Evolutionary conservation across 768 basidiomycete genomes (phyloP).

Genomic region (Rhizopogon vinicolor): DNA sequence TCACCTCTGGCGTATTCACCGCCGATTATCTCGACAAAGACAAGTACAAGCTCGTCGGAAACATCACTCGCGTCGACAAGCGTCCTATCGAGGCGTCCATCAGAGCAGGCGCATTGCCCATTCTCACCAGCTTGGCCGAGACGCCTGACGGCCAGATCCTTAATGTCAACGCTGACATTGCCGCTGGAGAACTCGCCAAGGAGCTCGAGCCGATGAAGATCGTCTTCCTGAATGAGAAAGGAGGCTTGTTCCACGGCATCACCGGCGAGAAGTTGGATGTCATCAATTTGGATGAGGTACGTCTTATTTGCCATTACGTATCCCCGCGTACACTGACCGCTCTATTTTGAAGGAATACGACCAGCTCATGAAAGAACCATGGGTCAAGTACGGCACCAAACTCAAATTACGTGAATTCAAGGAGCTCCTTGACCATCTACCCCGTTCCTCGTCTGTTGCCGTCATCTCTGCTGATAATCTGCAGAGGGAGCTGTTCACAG

Average conservation of each 20-base stretch:
- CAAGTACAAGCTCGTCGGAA: slow-evolving; percentile 95
- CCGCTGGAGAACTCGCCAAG: slow-evolving; percentile 96
- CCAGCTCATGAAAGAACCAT: slow-evolving; percentile 92
- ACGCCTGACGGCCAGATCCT: slow-evolving; percentile 95
- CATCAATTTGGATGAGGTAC: slow-evolving; percentile 95
- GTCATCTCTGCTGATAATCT: slow-evolving; percentile 91
- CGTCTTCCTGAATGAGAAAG: slow-evolving; percentile 97
- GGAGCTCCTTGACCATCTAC: slow-evolving; percentile 95
- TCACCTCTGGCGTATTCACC: slow-evolving; percentile 96
- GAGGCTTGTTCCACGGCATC: slow-evolving; percentile 95
- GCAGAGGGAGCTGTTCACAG: slow-evolving; percentile 98
- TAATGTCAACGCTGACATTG: slow-evolving; percentile 98
- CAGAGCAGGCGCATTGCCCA: slow-evolving; percentile 92
- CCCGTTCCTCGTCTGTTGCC: slow-evolving; percentile 96
- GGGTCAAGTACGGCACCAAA: slow-evolving; percentile 99
- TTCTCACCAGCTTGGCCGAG: slow-evolving; percentile 93
- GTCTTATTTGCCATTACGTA: slow-evolving; percentile 3
- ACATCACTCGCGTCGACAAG: slow-evolving; percentile 93
- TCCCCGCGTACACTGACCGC: background rate
- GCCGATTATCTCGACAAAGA: slow-evolving; percentile 94
- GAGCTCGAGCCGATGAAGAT: slow-evolving; percentile 99
- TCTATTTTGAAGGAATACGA: slow-evolving; percentile 74
- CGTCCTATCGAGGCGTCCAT: slow-evolving; percentile 96
- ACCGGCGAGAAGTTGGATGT: slow-evolving; percentile 94
- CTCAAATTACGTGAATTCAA: slow-evolving; percentile 99